Evolutionary conservation across 1,284 basidiomycete species (phyloP), one percentile per base, ranked within the genome.

Genomic region (Trametes pubescens): DNA sequence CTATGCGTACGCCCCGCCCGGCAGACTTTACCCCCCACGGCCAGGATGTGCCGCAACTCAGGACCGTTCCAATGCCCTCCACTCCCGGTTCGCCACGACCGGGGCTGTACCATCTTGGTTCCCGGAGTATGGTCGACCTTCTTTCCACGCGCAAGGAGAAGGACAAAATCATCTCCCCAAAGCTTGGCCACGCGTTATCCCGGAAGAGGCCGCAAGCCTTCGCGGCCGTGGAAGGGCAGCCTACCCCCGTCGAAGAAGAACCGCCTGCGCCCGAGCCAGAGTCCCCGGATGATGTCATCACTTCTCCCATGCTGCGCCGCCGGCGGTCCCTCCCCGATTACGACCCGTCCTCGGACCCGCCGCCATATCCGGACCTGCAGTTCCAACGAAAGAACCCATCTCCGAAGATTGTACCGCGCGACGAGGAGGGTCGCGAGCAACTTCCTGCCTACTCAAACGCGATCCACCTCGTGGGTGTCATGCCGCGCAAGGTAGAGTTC

Each of bases 401-500:
- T 62, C 83, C 82, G 62, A 75, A 81, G 70, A 73, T 87, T 57
- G 62, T 71, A 60, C 79, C 78, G 32, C 76, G 76, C 16, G 81
- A 82, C 34, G 89, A 91, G 69, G 96, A 98, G 74, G 97, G 94
- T 22, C 79, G 72, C 44, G 97, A 99, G 78, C 78, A 77, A 47
- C 83, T 99, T 2, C 97, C 98, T 0, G 48, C 72, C 1, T 99
- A 99, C 78, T 86, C 83, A 69, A 99, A 98, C 78, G 74, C 81
- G 49, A 88, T 99, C 16, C 91, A 95, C 75, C 88, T 99, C 69
- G 86, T 89, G 55, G 94, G 92, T 2, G 86, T 91, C 65, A 85
- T 99, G 80, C 92, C 93, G 5, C 88, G 94, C 57, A 99, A 99
- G 84, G 89, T 97, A 90, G 97, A 99, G 81, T 99, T 99, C 75